Evolutionary conservation across 768 basidiomycete genomes (phyloP), one percentile per base, ranked within the genome.

Genomic region (Amanita phalloides): DNA sequence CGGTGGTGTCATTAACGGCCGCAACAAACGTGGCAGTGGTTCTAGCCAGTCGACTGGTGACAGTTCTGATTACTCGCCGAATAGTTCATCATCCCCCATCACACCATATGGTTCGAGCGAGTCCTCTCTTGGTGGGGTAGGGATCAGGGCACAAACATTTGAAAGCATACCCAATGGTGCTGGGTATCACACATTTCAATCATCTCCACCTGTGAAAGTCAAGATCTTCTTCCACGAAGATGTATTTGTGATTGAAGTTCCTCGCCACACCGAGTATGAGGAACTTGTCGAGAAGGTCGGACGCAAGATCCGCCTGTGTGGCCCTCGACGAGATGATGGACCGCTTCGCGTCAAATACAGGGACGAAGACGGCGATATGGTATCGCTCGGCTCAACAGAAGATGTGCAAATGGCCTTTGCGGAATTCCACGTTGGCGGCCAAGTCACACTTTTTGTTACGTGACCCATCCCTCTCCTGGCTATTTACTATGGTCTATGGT

Each of bases 381-480:
- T 95, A 43, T 86, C 82, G 28, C 75, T 95, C 55, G 86, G 85
- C 13, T 90, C 88, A 42, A 91, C 90, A 33, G 92, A 95, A 64
- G 92, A 95, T 63, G 86, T 94, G 33, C 87, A 90, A 59, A 90
- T 95, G 80, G 92, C 92, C 36, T 93, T 95, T 57, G 91, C 93
- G 67, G 77, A 82, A 53, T 84, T 79, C 67, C 75, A 81, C 56
- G 81, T 84, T 28, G 84, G 84, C n/a, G 80, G 80, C 55, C 88
- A 88, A 67, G 86, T 90, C 53, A 85, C 81, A 14, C 75, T 90
- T 45, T 88, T 81, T 66, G 88, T 90, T 61, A 83, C 79, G 64
- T 90, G 71, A 81, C 13, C n/a, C 4, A 17, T 51, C 49, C 20
- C 33, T 49, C 49, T 47, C 35, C 17, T 51, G 39, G 49, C 39